Conservation (phyloP, 129 eudicot species). For the Artemisia argyi region DNA sequence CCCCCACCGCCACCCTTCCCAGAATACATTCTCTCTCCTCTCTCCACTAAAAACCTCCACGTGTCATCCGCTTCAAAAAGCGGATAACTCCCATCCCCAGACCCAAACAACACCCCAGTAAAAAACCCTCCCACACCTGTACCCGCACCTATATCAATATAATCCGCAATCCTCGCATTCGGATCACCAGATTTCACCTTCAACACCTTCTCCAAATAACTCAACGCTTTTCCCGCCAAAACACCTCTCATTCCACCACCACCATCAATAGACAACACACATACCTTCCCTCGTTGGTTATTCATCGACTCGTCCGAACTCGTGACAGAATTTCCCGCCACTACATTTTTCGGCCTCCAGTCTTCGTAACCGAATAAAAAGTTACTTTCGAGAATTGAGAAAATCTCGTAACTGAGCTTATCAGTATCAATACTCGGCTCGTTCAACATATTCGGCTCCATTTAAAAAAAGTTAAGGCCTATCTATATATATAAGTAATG, state of each 20-base stretch:
- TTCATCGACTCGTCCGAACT: slow-evolving; percentile 32
- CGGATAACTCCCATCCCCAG: slow-evolving; percentile 12
- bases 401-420: slow-evolving; percentile 82
- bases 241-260: slow-evolving; percentile 79
- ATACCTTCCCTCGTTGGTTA: slow-evolving; percentile 77
- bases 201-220: slow-evolving; percentile 57
- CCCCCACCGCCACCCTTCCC: not conserved
- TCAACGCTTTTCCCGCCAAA: slow-evolving; percentile 63
- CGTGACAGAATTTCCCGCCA: slow-evolving; percentile 32
- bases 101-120: slow-evolving; percentile 36
- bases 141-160: slow-evolving; percentile 33
- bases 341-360: slow-evolving; percentile 51
- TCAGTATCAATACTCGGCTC: slow-evolving; percentile 67
- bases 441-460: slow-evolving; percentile 41
- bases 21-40: slow-evolving; percentile 34
- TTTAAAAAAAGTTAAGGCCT: not conserved
- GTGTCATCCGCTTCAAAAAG: slow-evolving; percentile 38
- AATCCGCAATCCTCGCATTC: slow-evolving; percentile 51
- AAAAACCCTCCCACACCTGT: slow-evolving; percentile 37
- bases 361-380: slow-evolving; percentile 81
- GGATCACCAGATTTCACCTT: slow-evolving; percentile 71
- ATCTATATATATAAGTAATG: too few relatives aligned
- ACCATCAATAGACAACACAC: slow-evolving; percentile 76
- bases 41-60: slow-evolving; percentile 40
- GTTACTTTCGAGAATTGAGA: slow-evolving; percentile 75